phyloP scores from a whole-genome alignment of 2,329 filamentous ascomycete genomes.

The Colletotrichum godetiae region DNA sequence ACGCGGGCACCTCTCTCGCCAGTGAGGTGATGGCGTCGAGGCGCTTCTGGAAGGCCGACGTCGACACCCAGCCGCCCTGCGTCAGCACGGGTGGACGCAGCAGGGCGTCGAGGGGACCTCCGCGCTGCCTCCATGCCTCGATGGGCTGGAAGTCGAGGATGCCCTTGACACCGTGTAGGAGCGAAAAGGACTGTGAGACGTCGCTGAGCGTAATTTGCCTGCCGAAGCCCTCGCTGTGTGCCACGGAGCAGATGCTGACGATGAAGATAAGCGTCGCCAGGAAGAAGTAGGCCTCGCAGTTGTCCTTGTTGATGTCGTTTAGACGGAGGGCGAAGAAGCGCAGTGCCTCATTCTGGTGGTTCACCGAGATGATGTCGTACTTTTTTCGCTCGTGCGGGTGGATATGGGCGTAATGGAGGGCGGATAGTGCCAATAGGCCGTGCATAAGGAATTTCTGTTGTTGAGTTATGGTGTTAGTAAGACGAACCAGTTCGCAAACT shows the following conservation, averaged over 20 bases:
- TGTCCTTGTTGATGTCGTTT: constrained; percentile 41
- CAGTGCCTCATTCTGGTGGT: constrained; percentile 47
- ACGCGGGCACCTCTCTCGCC: constrained; percentile 25
- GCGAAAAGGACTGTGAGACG: constrained; percentile 45
- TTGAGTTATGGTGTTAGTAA: neutral
- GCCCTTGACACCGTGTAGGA: constrained; percentile 45
- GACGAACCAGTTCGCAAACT: neutral
- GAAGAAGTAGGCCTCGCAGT: constrained; percentile 47
- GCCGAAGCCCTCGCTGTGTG: constrained; percentile 15
- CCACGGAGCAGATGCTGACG: constrained; percentile 45
- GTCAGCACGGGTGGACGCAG: constrained; percentile 1
- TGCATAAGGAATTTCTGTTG: constrained; percentile 44
- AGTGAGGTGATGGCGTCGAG: constrained; percentile 33
- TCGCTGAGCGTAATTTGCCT: constrained; percentile 41
- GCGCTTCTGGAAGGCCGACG: constrained; percentile 18
- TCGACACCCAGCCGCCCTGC: neutral
- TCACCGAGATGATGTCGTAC: constrained; percentile 43
- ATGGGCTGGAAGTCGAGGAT: constrained; percentile 43
- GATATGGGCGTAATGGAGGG: constrained; percentile 44
- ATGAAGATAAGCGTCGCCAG: constrained; percentile 46
- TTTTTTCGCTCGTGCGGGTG: constrained; percentile 38
- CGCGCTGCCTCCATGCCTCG: constrained; percentile 37
- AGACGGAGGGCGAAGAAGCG: constrained; percentile 43
- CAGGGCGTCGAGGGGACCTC: constrained; percentile 35
- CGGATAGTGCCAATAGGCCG: constrained; percentile 45